Evolutionary conservation across 306 rosid genomes (phyloP).

Genomic region (Cicer bijugum): DNA sequence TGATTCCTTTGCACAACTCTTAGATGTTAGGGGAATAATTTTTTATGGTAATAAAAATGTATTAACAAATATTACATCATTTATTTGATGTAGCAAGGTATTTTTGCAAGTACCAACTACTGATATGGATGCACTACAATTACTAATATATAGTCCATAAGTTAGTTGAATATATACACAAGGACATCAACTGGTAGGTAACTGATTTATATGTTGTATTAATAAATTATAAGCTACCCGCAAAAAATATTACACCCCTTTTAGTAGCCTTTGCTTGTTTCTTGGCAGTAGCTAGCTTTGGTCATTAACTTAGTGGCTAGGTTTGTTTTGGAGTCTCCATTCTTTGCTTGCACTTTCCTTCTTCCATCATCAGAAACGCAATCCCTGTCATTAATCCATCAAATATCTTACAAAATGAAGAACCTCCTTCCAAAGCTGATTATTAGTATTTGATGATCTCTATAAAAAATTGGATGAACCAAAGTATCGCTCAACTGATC

Average conservation of each 20-base stretch:
- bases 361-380: too few relatives aligned
- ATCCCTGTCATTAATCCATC: too few relatives aligned
- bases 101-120: background rate
- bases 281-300: too few relatives aligned
- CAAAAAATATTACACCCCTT: background rate
- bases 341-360: background rate
- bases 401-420: too few relatives aligned
- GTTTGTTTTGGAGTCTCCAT: background rate
- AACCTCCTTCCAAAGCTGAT: too few relatives aligned
- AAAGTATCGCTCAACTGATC: too few relatives aligned
- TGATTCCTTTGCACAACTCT: conserved; percentile 44
- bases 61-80: conserved; percentile 9
- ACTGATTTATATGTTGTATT: background rate
- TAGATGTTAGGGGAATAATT: conserved; percentile 2
- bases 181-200: background rate
- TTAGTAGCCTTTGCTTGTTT: background rate
- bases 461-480: too few relatives aligned
- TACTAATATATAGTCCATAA: background rate
- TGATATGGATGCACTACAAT: background rate
- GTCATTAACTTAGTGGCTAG: background rate
- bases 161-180: background rate
- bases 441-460: too few relatives aligned
- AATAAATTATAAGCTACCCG: background rate
- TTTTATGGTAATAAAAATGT: background rate
- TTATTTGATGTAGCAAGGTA: conserved; percentile 28